Evolutionary conservation across 192 early-diverging fungal genomes (phyloP).

Genomic region (Backusella australiensis): DNA sequence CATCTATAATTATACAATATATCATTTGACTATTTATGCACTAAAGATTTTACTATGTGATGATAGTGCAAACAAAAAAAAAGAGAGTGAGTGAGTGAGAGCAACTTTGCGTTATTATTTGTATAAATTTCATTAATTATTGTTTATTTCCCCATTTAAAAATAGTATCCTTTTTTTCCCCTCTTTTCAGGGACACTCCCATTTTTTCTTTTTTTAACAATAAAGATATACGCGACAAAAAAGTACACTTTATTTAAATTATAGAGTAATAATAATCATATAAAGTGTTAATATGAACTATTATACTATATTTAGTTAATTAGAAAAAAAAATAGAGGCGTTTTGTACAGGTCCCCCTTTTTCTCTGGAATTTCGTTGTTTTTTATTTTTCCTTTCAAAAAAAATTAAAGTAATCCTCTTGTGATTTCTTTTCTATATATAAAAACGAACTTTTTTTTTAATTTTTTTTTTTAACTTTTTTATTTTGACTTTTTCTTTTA

Average conservation of each 20-base stretch:
- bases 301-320: background rate
- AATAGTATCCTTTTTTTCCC: background rate
- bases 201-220: background rate
- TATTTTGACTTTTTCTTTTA: background rate
- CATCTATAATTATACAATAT: background rate
- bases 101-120: background rate
- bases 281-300: background rate
- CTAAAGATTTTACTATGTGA: no score
- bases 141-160: background rate
- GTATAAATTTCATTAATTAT: background rate
- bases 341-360: background rate
- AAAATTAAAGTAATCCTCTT: background rate
- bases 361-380: conserved; percentile 3
- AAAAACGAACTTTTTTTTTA: background rate
- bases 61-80: background rate
- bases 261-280: background rate
- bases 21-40: background rate
- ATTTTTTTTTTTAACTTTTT: background rate
- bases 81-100: background rate
- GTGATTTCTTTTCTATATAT: background rate
- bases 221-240: background rate
- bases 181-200: background rate
- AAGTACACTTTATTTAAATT: background rate
- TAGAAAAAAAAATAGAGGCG: conserved; percentile 3
- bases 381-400: conserved; percentile 3